Percentiles rank a stretch among this genome's conserved stretches.
phyloP scores from a whole-genome alignment of 495 filamentous ascomycete species.

The Oidiodendron maius region DNA sequence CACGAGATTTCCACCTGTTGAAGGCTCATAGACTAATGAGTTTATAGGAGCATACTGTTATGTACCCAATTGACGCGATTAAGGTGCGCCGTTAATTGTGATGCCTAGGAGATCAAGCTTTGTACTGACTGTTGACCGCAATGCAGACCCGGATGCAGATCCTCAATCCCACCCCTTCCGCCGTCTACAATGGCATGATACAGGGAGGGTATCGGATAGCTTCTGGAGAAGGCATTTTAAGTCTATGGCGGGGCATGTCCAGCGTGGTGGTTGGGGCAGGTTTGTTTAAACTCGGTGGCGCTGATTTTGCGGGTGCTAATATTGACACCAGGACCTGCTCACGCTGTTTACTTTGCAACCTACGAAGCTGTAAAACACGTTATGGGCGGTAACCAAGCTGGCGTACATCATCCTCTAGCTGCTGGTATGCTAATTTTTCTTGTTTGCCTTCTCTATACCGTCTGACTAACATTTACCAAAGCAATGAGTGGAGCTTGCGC shows the following conservation, averaged over 20 bases:
- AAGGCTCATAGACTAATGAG: conserved; percentile 10
- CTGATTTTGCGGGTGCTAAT: conserved; percentile 11
- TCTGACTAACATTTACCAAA: conserved; percentile 28
- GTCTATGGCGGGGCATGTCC: conserved; percentile 93
- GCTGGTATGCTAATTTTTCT: conserved; percentile 49
- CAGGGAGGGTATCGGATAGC: conserved; percentile 91
- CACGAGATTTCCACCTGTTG: neutral
- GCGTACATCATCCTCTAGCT: conserved; percentile 88
- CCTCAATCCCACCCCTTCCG: conserved; percentile 76
- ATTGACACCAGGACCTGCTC: conserved; percentile 70
- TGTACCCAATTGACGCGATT: conserved; percentile 97
- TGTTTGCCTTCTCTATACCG: conserved; percentile 1
- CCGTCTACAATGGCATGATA: conserved; percentile 84
- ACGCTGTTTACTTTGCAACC: conserved; percentile 96
- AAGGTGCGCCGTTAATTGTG: conserved; percentile 59
- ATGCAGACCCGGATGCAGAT: conserved; percentile 94
- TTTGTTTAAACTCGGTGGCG: conserved; percentile 35
- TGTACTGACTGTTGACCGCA: conserved; percentile 10
- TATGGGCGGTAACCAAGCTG: conserved; percentile 85
- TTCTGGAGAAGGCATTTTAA: conserved; percentile 78
- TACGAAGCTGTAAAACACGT: conserved; percentile 96
- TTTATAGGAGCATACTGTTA: conserved; percentile 75
- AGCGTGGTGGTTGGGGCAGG: conserved; percentile 95
- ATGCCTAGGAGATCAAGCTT: no score
- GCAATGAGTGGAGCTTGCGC: conserved; percentile 89